These are phyloP conservation scores for Candida albicans DNA, from an alignment of 1,139 yeast genomes.

Conservation along the genomic window DNA sequence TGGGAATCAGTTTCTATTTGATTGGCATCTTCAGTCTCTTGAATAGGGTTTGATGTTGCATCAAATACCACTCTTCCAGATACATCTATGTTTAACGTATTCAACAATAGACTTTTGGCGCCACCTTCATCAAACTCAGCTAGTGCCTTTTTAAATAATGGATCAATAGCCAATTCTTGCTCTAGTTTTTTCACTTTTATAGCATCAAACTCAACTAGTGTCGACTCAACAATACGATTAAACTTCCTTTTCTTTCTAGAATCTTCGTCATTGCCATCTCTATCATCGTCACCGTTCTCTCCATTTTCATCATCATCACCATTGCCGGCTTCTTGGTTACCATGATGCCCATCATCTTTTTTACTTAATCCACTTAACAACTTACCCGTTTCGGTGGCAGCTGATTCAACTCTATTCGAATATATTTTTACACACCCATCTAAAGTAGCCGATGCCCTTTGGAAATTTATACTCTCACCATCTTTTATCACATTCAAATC, in stretches of 20 bases:
- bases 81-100: slow-evolving; percentile 60
- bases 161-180: slow-evolving; percentile 79
- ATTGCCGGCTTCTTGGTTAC: slow-evolving; percentile 19
- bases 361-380: slow-evolving; percentile 69
- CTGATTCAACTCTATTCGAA: slow-evolving; percentile 76
- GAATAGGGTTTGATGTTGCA: slow-evolving; percentile 38
- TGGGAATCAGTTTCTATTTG: neutral
- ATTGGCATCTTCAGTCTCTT: slow-evolving; percentile 15
- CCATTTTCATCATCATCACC: slow-evolving; percentile 17
- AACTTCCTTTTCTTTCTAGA: slow-evolving; percentile 35
- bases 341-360: slow-evolving; percentile 22
- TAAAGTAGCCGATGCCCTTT: slow-evolving; percentile 39
- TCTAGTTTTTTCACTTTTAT: slow-evolving; percentile 71
- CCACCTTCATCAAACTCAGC: slow-evolving; percentile 97
- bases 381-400: slow-evolving; percentile 87
- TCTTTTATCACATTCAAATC: slow-evolving; percentile 45
- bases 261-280: slow-evolving; percentile 16
- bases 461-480: slow-evolving; percentile 46
- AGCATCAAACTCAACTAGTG: slow-evolving; percentile 54
- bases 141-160: slow-evolving; percentile 81
- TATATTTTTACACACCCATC: slow-evolving; percentile 46
- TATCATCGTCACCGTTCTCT: slow-evolving; percentile 18
- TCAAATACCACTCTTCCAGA: slow-evolving; percentile 67
- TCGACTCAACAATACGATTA: slow-evolving; percentile 44
- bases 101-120: slow-evolving; percentile 77